These are phyloP conservation scores for Penicillium sp. DNA, from an alignment of 2,329 filamentous ascomycete genomes.

Conservation along the genomic window DNA sequence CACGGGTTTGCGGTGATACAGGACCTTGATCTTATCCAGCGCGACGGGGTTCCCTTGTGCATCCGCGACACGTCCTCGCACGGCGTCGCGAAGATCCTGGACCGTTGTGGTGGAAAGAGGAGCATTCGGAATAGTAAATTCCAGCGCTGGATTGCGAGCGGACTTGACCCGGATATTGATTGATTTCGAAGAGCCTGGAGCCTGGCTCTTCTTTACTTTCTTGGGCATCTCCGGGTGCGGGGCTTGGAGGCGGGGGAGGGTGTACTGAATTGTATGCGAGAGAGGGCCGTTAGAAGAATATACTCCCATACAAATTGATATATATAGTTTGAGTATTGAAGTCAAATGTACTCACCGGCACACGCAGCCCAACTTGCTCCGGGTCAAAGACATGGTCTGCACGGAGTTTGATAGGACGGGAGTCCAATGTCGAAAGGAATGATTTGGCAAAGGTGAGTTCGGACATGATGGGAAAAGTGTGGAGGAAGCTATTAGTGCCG, in stretches of 20 bases:
- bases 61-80: constrained; percentile 65
- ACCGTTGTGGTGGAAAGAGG: constrained; percentile 72
- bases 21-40: constrained; percentile 79
- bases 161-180: constrained; percentile 49
- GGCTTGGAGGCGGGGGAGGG: constrained; percentile 51
- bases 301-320: too few relatives aligned
- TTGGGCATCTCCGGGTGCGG: constrained; percentile 50
- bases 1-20: constrained; percentile 86
- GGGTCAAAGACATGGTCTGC: constrained; percentile 89
- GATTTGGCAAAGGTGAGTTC: constrained; percentile 83
- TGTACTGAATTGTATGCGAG: constrained; percentile 41
- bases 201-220: constrained; percentile 36
- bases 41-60: constrained; percentile 38
- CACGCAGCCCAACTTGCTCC: constrained; percentile 73
- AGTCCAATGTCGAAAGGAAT: constrained; percentile 80
- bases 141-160: constrained; percentile 73
- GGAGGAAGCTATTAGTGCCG: neutral
- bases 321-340: too few relatives aligned
- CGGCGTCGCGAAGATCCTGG: constrained; percentile 74
- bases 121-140: constrained; percentile 65
- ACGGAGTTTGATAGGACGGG: constrained; percentile 78
- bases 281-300: neutral
- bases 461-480: constrained; percentile 59
- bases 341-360: constrained; percentile 65
- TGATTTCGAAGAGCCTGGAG: constrained; percentile 46